phyloP scores from a whole-genome alignment of 139 green algal genomes.

The Asterochloris sp. region DNA sequence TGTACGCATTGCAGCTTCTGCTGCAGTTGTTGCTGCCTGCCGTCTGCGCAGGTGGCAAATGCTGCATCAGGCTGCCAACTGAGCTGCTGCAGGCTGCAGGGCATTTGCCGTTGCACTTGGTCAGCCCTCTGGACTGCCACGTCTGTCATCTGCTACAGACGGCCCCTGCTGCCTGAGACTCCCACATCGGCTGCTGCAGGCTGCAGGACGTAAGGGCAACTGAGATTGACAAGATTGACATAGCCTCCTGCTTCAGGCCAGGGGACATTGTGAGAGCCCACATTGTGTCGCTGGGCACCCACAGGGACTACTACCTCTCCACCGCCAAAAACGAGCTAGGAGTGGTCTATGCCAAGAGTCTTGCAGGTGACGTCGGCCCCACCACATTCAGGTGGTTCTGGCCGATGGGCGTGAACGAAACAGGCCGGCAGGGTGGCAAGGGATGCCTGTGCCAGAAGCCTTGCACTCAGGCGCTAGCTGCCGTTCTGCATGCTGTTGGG shows the following conservation, averaged over 20 bases:
- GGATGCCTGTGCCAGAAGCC: too few relatives aligned
- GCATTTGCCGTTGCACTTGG: too few relatives aligned
- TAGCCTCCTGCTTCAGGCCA: conserved; percentile 82
- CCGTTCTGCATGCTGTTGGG: too few relatives aligned
- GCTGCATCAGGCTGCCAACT: too few relatives aligned
- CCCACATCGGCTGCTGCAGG: conserved; percentile 21
- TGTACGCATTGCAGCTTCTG: too few relatives aligned
- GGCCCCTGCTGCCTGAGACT: not conserved
- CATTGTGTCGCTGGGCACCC: conserved; percentile 82
- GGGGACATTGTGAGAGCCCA: conserved; percentile 81
- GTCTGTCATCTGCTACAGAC: not conserved
- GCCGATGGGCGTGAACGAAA: not conserved
- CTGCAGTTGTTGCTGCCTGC: too few relatives aligned
- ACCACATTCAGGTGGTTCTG: not conserved
- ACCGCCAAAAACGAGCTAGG: conserved; percentile 90
- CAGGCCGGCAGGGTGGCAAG: not conserved
- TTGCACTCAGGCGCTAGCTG: too few relatives aligned
- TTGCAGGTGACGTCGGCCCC: conserved; percentile 31
- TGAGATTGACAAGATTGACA: conserved; percentile 83
- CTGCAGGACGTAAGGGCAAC: conserved; percentile 75
- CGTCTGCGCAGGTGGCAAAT: too few relatives aligned
- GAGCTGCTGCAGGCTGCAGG: too few relatives aligned
- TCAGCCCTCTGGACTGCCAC: too few relatives aligned
- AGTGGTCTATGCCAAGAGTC: conserved; percentile 83
- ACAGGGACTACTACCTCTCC: conserved; percentile 80